A percentile compares a stretch with the other conserved stretches of the same genome.
phyloP scores from a whole-genome alignment of 768 basidiomycete species.

The Leucocoprinus leucothites region DNA sequence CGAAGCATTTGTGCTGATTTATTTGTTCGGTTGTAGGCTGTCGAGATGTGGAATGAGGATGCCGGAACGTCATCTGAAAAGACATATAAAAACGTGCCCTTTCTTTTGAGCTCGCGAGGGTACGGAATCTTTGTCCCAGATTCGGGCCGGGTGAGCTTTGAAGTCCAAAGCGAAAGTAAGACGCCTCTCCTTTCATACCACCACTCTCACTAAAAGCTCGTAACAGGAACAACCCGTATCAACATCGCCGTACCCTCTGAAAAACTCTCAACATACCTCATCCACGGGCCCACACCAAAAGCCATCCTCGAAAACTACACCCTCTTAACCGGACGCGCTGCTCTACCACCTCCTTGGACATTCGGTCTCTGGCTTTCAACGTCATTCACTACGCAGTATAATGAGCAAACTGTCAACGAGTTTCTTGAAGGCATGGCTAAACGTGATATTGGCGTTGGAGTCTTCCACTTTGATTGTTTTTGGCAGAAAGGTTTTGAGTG shows the following conservation, averaged over 20 bases:
- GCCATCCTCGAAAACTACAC: constrained; percentile 32
- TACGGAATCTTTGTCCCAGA: constrained; percentile 47
- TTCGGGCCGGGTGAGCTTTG: constrained; percentile 44
- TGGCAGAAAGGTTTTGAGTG: constrained; percentile 35
- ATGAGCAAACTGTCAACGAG: constrained; percentile 38
- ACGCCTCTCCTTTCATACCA: constrained; percentile 13
- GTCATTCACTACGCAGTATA: constrained; percentile 44
- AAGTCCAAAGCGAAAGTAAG: constrained; percentile 39
- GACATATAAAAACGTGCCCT: constrained; percentile 35
- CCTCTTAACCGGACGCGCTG: constrained; percentile 35
- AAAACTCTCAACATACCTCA: constrained; percentile 34
- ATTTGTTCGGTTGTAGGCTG: constrained; percentile 13
- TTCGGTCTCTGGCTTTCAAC: constrained; percentile 49
- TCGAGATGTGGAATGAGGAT: constrained; percentile 45
- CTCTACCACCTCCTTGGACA: constrained; percentile 45
- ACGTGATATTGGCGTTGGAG: constrained; percentile 34
- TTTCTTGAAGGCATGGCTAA: constrained; percentile 44
- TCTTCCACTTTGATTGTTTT: constrained; percentile 49
- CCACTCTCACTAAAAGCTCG: constrained; percentile 15
- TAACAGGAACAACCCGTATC: constrained; percentile 22
- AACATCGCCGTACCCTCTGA: constrained; percentile 39
- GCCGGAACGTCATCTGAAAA: constrained; percentile 38
- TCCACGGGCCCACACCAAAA: constrained; percentile 34
- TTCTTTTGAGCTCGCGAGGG: constrained; percentile 36
- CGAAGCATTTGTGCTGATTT: not conserved